phyloP scores from a whole-genome alignment of 2,329 filamentous ascomycete species.

The Trichophyton equinum region DNA sequence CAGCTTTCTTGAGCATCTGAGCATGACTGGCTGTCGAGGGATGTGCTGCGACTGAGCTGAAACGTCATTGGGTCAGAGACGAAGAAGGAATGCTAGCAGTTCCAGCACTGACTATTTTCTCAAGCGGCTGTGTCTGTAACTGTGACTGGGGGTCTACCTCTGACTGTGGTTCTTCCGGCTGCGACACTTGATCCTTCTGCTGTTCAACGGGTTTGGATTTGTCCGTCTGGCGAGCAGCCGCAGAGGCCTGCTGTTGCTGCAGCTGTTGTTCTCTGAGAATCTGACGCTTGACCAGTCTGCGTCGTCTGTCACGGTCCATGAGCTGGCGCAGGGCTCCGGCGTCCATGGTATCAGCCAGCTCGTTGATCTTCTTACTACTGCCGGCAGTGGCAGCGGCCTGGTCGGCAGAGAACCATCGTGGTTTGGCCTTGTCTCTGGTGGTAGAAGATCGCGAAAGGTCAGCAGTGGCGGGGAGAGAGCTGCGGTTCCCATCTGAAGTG shows the following conservation, averaged over 20 bases:
- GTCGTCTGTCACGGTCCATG: slow-evolving; percentile 76
- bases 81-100: neutral
- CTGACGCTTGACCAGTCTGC: slow-evolving; percentile 31
- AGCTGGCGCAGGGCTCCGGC: slow-evolving; percentile 73
- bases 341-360: slow-evolving; percentile 71
- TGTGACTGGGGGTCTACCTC: too few species aligned
- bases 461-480: slow-evolving; percentile 32
- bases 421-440: slow-evolving; percentile 42
- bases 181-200: too few species aligned
- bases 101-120: too few species aligned
- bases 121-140: too few species aligned
- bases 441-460: slow-evolving; percentile 37
- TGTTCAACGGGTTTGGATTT: neutral
- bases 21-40: slow-evolving; percentile 18
- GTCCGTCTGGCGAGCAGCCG: neutral
- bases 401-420: slow-evolving; percentile 22
- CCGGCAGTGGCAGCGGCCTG: slow-evolving; percentile 45
- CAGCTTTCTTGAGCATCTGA: too few species aligned
- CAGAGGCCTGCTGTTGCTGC: neutral
- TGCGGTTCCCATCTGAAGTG: slow-evolving; percentile 46
- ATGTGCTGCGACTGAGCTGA: neutral
- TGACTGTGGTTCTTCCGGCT: neutral
- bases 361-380: slow-evolving; percentile 52
- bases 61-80: neutral
- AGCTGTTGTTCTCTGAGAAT: neutral